Conservation (phyloP, 441 rosid species). For the Populus tomentosa region DNA sequence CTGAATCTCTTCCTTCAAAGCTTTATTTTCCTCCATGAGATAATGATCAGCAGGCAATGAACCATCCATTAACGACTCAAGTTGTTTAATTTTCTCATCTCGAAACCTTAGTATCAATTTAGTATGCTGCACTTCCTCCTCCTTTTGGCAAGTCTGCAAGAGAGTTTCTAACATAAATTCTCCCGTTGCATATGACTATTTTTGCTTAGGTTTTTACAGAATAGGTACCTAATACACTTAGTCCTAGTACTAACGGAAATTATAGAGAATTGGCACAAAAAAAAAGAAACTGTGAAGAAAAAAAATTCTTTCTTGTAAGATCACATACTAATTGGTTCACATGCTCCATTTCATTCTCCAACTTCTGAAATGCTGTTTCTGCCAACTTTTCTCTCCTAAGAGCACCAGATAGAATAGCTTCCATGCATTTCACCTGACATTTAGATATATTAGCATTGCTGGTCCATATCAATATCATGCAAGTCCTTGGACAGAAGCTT, state of each 20-base stretch:
- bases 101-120: conserved; percentile 53
- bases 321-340: too few species aligned
- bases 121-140: conserved; percentile 58
- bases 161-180: conserved; percentile 23
- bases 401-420: too few species aligned
- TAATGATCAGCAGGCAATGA: conserved; percentile 46
- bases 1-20: conserved; percentile 62
- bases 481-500: too few species aligned
- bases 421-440: too few species aligned
- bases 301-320: too few species aligned
- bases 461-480: too few species aligned
- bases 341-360: too few species aligned
- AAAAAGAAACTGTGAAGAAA: background rate
- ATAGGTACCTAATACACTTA: background rate
- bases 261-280: background rate
- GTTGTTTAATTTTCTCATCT: conserved; percentile 59
- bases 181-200: conserved; percentile 4
- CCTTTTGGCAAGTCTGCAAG: conserved; percentile 55
- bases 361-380: too few species aligned
- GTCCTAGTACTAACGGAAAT: conserved; percentile 9
- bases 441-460: too few species aligned
- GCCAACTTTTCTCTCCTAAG: too few species aligned
- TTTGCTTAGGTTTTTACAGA: conserved; percentile 3
- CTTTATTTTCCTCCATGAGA: conserved; percentile 60
- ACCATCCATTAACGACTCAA: conserved; percentile 45